Evolutionary conservation across 345 rosid genomes (phyloP), one percentile per base, ranked within the genome.

Genomic region (Moricandia arvensis): DNA sequence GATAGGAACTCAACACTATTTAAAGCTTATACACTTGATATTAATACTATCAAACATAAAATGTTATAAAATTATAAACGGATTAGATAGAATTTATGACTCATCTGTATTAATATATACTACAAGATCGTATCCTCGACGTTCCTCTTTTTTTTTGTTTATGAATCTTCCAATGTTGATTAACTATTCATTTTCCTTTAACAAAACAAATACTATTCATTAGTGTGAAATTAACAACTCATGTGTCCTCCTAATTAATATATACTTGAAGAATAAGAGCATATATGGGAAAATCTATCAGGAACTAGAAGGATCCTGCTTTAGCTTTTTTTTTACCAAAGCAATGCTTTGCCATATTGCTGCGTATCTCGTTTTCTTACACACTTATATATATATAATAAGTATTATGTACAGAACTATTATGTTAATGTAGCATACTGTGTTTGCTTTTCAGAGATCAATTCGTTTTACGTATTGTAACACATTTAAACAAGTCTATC

Each of bases 91-190:
- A 71, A 77, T 66, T 65, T 71, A 59, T 59, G 68, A 27, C 58
- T 65, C 72, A 59, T 77, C 27, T 65, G 55, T 54, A 26, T 65
- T 71, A 58, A 33, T 38, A 69, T 62, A 66, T 64, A 26, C 24
- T 11, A 58, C 43, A 64, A 77, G 67, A 77, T 77, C 80, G 76
- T 77, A 77, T 77, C 80, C 57, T 65, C 62, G 63, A 71, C 76
- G 76, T 65, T 77, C 63, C 72, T 77, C 72, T 77, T 77, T 77
- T 45, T 38, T 45, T 65, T 64, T 45, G 34, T 71, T 64, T 21
- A 24, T 77, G 38, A 57, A 63, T 58, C 72, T 45, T 64, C 61
- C 33, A 41, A 55, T n/a, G 27, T 31, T 63, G n/a, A 63, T 70
- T 57, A 63, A 31, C 60, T 29, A 69, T 54, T 60, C 15, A 35